These are phyloP conservation scores for Aspergillus viridinutans DNA, from an alignment of 2,329 filamentous ascomycete genomes.

Conservation along the genomic window DNA sequence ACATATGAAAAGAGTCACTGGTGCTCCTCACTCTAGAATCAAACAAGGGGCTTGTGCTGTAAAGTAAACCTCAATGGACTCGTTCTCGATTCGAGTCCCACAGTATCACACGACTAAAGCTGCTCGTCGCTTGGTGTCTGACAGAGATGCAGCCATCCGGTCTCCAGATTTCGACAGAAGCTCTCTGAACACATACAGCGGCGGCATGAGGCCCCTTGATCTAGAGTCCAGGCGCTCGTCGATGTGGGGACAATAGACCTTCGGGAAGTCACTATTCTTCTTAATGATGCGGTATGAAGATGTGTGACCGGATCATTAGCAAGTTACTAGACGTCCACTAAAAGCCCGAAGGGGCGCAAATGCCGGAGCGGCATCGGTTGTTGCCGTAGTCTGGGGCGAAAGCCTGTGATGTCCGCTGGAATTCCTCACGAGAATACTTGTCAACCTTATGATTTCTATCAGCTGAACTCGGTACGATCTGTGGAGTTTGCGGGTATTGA, in stretches of 20 bases:
- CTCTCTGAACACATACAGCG: background rate
- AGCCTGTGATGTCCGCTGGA: background rate
- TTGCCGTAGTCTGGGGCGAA: background rate
- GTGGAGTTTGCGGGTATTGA: background rate
- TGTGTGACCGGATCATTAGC: background rate
- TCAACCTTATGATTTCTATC: background rate
- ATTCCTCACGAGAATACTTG: background rate
- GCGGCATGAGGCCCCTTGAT: background rate
- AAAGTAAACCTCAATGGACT: background rate
- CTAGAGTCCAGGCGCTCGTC: slow-evolving; percentile 11
- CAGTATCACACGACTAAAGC: background rate
- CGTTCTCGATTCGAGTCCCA: background rate
- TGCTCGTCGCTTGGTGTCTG: background rate
- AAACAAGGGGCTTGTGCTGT: background rate
- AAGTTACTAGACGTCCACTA: background rate
- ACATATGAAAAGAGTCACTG: background rate
- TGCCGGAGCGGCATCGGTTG: background rate
- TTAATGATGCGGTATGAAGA: background rate
- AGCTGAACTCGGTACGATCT: background rate
- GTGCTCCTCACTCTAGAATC: background rate
- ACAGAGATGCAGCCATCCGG: background rate
- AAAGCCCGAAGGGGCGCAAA: background rate
- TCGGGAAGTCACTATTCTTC: background rate
- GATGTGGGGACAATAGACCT: slow-evolving; percentile 7
- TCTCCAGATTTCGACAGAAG: background rate